Percentiles rank a stretch among this genome's conserved stretches.
phyloP scores from a whole-genome alignment of 2,329 filamentous ascomycete genomes.

The Penicillium polonicum region DNA sequence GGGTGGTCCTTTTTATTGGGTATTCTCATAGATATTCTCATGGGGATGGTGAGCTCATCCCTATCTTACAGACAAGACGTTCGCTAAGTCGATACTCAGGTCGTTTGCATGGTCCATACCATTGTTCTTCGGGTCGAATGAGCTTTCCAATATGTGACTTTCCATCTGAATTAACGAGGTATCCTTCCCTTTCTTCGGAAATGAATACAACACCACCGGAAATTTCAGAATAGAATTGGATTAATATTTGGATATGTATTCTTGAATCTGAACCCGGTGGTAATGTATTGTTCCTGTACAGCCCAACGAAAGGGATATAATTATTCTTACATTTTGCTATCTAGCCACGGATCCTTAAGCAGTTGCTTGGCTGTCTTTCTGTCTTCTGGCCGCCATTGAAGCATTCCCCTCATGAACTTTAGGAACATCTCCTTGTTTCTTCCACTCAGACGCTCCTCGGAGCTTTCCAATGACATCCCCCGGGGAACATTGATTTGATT shows the following conservation, averaged over 20 bases:
- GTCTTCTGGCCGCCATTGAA: conserved; percentile 19
- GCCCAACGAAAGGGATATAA: background rate
- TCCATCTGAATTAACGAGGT: too few species aligned
- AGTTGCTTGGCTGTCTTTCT: conserved; percentile 17
- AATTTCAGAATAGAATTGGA: too few species aligned
- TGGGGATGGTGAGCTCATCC: too few species aligned
- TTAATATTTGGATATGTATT: too few species aligned
- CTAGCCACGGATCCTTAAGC: conserved; percentile 12
- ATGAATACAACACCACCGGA: too few species aligned
- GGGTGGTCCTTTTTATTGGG: background rate
- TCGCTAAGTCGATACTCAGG: too few species aligned
- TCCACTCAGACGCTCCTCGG: conserved; percentile 7
- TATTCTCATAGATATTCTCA: background rate
- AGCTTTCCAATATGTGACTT: too few species aligned
- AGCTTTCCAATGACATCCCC: background rate
- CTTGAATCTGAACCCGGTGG: background rate
- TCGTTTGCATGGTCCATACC: too few species aligned
- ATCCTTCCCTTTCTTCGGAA: too few species aligned
- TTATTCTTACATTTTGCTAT: background rate
- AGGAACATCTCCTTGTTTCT: conserved; percentile 16
- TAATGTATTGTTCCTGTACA: background rate
- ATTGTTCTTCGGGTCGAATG: too few species aligned
- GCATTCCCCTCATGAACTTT: conserved; percentile 14
- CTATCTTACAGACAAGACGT: too few species aligned
- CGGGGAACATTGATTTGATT: conserved; percentile 4